These are phyloP conservation scores for Letharia lupina DNA, from an alignment of 495 filamentous ascomycete genomes.

Conservation along the genomic window DNA sequence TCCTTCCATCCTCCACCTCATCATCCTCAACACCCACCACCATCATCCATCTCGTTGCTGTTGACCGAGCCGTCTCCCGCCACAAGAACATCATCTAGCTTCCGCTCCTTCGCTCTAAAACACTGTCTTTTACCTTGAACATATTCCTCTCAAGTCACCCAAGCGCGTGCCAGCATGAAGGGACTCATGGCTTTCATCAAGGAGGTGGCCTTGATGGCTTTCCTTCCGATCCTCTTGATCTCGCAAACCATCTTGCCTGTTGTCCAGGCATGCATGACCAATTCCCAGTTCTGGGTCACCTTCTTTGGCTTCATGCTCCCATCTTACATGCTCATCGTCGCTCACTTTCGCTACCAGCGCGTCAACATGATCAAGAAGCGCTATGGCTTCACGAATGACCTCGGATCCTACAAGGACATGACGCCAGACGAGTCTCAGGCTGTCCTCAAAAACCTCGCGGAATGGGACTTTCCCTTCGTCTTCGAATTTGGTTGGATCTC, in stretches of 20 bases:
- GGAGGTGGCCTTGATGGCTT: background rate
- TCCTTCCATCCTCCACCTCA: background rate
- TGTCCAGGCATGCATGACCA: background rate
- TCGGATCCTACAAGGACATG: conserved; percentile 22
- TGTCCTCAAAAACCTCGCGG: conserved; percentile 24
- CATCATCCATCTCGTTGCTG: background rate
- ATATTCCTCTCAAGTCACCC: background rate
- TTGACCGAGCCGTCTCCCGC: background rate
- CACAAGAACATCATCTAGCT: background rate
- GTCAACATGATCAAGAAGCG: conserved; percentile 25
- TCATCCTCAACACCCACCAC: background rate
- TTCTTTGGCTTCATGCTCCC: background rate
- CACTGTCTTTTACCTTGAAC: background rate
- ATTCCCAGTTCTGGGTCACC: background rate
- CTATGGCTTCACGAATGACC: conserved; percentile 23
- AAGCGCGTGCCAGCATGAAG: background rate
- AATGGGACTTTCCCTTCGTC: conserved; percentile 25
- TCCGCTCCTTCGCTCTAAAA: background rate
- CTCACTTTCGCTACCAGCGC: conserved; percentile 18
- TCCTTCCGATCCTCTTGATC: background rate
- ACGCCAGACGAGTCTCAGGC: conserved; percentile 25
- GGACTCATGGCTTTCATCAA: background rate
- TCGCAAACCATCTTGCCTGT: background rate
- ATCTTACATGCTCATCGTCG: conserved; percentile 8
- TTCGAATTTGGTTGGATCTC: conserved; percentile 27